Conservation (phyloP, 2,329 filamentous ascomycete species). For the Beauveria caledonica region DNA sequence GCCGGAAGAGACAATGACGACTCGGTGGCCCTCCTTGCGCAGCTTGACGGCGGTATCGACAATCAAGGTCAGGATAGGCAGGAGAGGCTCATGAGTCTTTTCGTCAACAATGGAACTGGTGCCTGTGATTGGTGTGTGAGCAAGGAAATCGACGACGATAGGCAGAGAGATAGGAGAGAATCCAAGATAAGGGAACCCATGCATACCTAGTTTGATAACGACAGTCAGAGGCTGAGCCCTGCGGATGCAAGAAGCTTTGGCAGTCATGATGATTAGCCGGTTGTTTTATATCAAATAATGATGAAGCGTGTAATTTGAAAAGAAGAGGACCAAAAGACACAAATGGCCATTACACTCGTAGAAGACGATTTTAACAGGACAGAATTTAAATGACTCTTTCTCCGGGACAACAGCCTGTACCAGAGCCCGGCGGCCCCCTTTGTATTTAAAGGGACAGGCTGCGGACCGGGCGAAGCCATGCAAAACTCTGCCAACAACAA, state of each 20-base stretch:
- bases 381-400: slow-evolving; percentile 3
- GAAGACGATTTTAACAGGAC: not conserved
- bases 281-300: slow-evolving; percentile 4
- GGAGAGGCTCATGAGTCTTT: slow-evolving; percentile 82
- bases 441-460: slow-evolving; percentile 9
- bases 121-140: slow-evolving; percentile 43
- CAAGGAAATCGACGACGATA: not conserved
- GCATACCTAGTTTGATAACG: slow-evolving; percentile 80
- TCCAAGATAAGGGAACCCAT: slow-evolving; percentile 8
- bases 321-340: slow-evolving; percentile 4
- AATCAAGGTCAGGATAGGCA: slow-evolving; percentile 84
- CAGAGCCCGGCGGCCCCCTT: slow-evolving; percentile 1
- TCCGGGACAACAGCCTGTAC: not conserved
- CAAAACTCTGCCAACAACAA: slow-evolving; percentile 12
- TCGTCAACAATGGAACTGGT: slow-evolving; percentile 99
- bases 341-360: slow-evolving; percentile 10
- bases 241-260: slow-evolving; percentile 13
- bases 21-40: slow-evolving; percentile 82
- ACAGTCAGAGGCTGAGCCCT: slow-evolving; percentile 51
- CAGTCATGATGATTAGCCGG: slow-evolving; percentile 11
- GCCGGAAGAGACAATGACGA: slow-evolving; percentile 93
- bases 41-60: slow-evolving; percentile 89
- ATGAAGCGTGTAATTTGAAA: slow-evolving; percentile 11
- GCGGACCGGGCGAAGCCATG: not conserved
- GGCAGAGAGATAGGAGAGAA: not conserved